Evolutionary conservation across 495 filamentous ascomycete species (phyloP), one percentile per base, ranked within the genome.

Genomic region (Astrothelium subdiscretum): DNA sequence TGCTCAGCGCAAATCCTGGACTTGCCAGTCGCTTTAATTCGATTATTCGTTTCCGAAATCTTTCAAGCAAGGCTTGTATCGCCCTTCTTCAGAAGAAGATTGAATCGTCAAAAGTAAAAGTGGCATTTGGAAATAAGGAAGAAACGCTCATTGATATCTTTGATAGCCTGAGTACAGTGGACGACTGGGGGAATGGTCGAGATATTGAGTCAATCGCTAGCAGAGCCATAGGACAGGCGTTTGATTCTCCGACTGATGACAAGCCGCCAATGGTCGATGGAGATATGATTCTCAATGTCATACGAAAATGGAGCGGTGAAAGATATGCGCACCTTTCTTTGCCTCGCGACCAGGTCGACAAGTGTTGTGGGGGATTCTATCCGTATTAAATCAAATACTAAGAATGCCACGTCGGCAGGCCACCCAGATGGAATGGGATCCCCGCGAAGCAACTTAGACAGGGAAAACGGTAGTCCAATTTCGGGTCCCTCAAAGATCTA

Each of bases 1-100:
- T 95, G 64, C 85, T 85, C 59, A 86, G 87, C 60, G 85, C 86
- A 64, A 95, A 95, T 64, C 87, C 88, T 0, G 90, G 89, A 0
- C 77, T 95, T 2, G 73, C 72, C 2, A 79, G 89, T 57, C 79
- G 88, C 10, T 92, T 95, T 57, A 18, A 59, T 1, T 40, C 6
- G 18, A n/a, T 57, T 2, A 59, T 66, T 2, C 32, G 48, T 5
- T 66, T 66, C 31, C 20, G 3, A 3, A 44, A 42, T 42, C 43
- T 66, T 31, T 15, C 32, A 54, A 54, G 52, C 3, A 26, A 58
- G 32, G n/a, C 59, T 8, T 66, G 64, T 44, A 20, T 57, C 29
- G 6, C 11, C 1, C 31, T 62, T 42, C 32, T 65, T 4, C 24
- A 40, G 42, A 13, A 38, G 58, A 24, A 58, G 38, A 13, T 65